A percentile compares a stretch with the other conserved stretches of the same genome.
Conservation (phyloP, 2,329 filamentous ascomycete species). For the Pezicula neosporulosa region DNA sequence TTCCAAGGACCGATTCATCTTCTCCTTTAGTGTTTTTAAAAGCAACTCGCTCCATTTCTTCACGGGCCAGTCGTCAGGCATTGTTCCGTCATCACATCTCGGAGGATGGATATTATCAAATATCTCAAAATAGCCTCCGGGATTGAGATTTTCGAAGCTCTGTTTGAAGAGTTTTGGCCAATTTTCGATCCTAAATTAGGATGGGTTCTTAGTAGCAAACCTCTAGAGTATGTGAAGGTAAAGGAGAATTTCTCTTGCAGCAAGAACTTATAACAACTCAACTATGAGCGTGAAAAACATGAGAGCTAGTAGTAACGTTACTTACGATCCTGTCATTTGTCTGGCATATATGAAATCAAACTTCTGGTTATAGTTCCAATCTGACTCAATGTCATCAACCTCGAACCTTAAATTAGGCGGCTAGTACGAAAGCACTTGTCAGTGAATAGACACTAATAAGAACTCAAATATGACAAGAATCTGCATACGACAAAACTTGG, state of each 20-base stretch:
- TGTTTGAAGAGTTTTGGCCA: constrained; percentile 3
- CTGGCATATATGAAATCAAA: constrained; percentile 58
- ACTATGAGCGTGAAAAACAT: too few species aligned
- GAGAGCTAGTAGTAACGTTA: too few species aligned
- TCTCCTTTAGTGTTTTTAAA: constrained; percentile 26
- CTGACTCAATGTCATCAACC: constrained; percentile 53
- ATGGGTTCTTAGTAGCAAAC: too few species aligned
- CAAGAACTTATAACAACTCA: too few species aligned
- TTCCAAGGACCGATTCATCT: constrained; percentile 24
- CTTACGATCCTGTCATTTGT: constrained; percentile 1
- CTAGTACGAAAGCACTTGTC: neutral
- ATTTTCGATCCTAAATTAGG: neutral
- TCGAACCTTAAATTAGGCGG: constrained; percentile 53
- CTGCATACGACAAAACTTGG: constrained; percentile 30
- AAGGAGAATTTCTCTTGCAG: too few species aligned
- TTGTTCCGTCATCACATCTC: constrained; percentile 29
- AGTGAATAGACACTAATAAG: neutral
- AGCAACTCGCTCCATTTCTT: constrained; percentile 1
- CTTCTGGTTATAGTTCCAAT: constrained; percentile 49
- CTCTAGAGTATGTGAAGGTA: too few species aligned
- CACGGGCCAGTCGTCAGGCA: neutral
- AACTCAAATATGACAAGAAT: neutral
- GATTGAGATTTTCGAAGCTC: constrained; percentile 7
- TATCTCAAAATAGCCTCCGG: constrained; percentile 26
- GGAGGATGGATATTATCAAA: constrained; percentile 20